Evolutionary conservation across 225 moss, liverwort and hornwort species (phyloP).

Genomic region (Pseudoscleropodium purum): DNA sequence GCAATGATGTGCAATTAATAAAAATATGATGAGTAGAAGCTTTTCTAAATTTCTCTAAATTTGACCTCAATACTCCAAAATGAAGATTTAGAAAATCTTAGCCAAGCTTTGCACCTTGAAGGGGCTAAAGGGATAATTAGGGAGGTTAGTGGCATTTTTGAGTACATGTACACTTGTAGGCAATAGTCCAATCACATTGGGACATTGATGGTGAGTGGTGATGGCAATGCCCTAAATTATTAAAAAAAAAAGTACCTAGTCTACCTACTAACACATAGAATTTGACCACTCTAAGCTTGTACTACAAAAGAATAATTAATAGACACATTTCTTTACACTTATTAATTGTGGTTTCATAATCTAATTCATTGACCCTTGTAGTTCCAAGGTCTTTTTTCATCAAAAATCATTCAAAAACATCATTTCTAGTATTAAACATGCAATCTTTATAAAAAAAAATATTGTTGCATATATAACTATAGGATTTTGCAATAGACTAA

Average conservation of each 20-base stretch:
- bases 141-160: accelerated
- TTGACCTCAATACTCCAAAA: not conserved
- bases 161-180: accelerated
- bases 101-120: accelerated
- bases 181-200: accelerated
- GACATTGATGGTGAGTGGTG: accelerated
- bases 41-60: too few relatives aligned
- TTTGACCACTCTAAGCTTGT: not conserved
- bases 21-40: not conserved
- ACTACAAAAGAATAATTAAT: not conserved
- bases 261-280: not conserved
- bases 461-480: accelerated
- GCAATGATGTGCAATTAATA: accelerated
- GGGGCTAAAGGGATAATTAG: accelerated
- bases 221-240: not conserved
- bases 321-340: accelerated
- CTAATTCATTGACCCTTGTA: accelerated
- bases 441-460: not conserved
- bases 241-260: not conserved
- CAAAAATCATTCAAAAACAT: not conserved
- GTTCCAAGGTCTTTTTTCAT: not conserved
- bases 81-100: accelerated
- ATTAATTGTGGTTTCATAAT: not conserved
- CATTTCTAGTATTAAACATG: not conserved
- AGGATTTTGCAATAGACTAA: not conserved